phyloP scores from a whole-genome alignment of 495 filamentous ascomycete species.

The Daldinia loculata region DNA sequence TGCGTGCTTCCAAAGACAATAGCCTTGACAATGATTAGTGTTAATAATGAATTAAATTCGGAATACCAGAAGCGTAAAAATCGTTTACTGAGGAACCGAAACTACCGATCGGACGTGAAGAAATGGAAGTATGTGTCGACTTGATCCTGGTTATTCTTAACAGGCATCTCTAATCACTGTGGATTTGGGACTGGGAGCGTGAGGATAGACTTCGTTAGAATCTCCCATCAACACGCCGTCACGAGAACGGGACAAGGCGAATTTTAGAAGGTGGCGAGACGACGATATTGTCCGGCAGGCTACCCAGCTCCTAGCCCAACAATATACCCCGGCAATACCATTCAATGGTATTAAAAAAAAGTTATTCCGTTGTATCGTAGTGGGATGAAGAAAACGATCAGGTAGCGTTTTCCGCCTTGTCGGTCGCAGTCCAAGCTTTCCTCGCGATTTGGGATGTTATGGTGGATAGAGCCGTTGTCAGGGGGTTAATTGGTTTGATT shows the following conservation, averaged over 20 bases:
- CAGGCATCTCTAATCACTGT: conserved; percentile 34
- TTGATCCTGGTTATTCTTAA: conserved; percentile 21
- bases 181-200: conserved; percentile 17
- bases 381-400: conserved; percentile 36
- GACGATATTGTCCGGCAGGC: conserved; percentile 25
- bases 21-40: conserved; percentile 23
- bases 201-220: conserved; percentile 10
- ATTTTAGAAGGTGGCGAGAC: conserved; percentile 23
- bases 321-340: conserved; percentile 33
- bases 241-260: conserved; percentile 1
- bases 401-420: conserved; percentile 30
- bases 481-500: conserved; percentile 39
- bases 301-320: conserved; percentile 38
- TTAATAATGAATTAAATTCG: conserved; percentile 12
- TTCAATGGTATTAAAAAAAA: conserved; percentile 29
- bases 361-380: conserved; percentile 11
- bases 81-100: conserved; percentile 1
- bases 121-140: conserved; percentile 25
- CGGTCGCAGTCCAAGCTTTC: conserved; percentile 41
- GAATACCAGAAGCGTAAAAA: conserved; percentile 12
- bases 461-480: conserved; percentile 44
- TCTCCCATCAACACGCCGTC: conserved; percentile 21
- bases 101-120: conserved; percentile 10
- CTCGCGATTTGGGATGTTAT: conserved; percentile 49
- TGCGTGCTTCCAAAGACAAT: conserved; percentile 5